Percentiles rank a stretch among this genome's conserved stretches.
Evolutionary conservation across 805 yeast genomes (phyloP).

Genomic region (Saccharomycopsis babjevae): DNA sequence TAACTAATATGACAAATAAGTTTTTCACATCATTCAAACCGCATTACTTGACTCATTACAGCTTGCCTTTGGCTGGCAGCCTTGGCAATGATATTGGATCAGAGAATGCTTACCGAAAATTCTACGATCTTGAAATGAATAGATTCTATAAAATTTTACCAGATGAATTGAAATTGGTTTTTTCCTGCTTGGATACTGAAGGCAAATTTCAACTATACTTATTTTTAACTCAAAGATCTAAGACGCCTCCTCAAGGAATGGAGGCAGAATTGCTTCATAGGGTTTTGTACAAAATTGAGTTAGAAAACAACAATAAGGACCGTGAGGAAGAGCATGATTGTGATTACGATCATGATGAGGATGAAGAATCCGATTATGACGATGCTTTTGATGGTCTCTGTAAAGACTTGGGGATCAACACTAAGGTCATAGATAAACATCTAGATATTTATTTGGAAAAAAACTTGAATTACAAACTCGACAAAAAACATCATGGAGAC

Average conservation of each 20-base stretch:
- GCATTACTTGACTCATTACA: not conserved
- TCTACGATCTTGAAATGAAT: conserved; percentile 10
- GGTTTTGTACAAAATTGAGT: not conserved
- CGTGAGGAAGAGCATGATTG: not conserved
- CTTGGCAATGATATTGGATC: not conserved
- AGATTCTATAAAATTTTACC: conserved; percentile 8
- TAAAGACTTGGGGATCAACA: not conserved
- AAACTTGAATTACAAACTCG: not conserved
- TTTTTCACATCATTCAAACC: not conserved
- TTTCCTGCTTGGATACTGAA: conserved; percentile 2
- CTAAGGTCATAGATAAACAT: not conserved
- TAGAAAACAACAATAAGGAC: not conserved
- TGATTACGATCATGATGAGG: not conserved
- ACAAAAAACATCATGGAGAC: not conserved
- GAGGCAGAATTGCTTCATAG: conserved; percentile 5
- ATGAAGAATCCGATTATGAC: not conserved
- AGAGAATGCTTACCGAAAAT: conserved; percentile 4
- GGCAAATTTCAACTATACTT: conserved; percentile 9
- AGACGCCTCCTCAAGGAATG: conserved; percentile 9
- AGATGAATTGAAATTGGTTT: conserved; percentile 8
- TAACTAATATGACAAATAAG: not conserved
- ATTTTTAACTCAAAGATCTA: conserved; percentile 6
- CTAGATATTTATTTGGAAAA: not conserved
- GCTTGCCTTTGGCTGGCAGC: not conserved
- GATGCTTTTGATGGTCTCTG: conserved; percentile 3